Base-by-base conservation (phyloP, 768 basidiomycete species). In the Terana coerulea region DNA sequence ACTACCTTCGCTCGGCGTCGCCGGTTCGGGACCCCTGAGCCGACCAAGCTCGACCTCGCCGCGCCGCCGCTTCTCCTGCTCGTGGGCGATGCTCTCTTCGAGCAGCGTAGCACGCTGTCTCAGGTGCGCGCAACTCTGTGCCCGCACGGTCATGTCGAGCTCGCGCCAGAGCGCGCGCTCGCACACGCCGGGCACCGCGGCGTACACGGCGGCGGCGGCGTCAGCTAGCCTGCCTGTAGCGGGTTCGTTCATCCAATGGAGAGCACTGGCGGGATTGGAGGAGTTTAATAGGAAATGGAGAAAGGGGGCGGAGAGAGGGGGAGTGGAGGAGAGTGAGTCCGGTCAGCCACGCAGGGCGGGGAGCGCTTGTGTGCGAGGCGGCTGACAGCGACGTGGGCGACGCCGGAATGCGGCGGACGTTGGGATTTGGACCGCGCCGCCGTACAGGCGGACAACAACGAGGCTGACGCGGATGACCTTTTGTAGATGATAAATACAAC, bases 1-100 rank as follows among this genome's bases (percentile, higher is more conserved):
- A 41, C 14, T 41, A 36, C 19, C 37, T 54, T 29, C 34, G 35
- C 46, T 35, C 3, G 4, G 46, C 31, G 31, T 33, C 25, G 22
- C 15, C 28, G 8, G 12, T 19, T 11, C 30, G 29, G n/a, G 33
- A 34, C 44, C 50, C 3, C 51, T 46, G 22, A 50, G 17, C 3
- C 22, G 10, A 3, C 35, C 24, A 10, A 54, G 29, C 26, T 41
- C 40, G 3, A 15, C 33, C 33, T 21, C 15, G 31, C 15, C 44
- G n/a, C 30, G 17, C 15, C 22, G 6, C 47, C 46, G 58, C 49
- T 54, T 58, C 51, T 52, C 53, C 36, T 50, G 41, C 52, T 59
- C 55, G 22, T 55, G 21, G 11, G 42, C 44, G 41, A 58, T 51
- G 50, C 47, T 53, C 22, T 33, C 49, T 34, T 54, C 55, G 8